Base-by-base conservation (phyloP, 768 basidiomycete species). In the Glaciozyma antarctica region DNA sequence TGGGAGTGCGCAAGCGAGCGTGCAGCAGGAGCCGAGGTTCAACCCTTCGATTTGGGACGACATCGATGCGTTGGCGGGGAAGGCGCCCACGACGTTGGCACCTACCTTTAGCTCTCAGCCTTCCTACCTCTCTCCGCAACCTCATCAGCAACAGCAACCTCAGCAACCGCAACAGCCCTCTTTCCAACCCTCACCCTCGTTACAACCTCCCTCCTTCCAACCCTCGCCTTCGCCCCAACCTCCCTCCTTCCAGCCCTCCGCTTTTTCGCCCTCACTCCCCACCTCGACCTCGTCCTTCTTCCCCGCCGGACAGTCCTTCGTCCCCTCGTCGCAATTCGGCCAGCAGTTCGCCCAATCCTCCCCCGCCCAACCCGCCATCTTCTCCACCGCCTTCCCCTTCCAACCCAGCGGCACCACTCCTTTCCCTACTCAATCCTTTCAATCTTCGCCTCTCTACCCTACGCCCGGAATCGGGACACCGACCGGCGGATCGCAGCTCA, bases 261-360 rank as follows among this genome's bases (percentile, higher is more conserved):
- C 57, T 21, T n/a, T 15, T 32, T 49, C 66, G 7, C 53, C 65
- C 19, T 16, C 58, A 15, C 32, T 59, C 58, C 17, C 24, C 21
- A 54, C 60, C 17, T 34, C 64, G 9, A 28, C 66, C 21, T 59
- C 64, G 5, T 28, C 68, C 12, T 34, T 69, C 3, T 24, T 24
- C 57, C 24, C 58, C 60, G 30, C 58, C 62, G 30, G 55, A 52
- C 43, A 12, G 52, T 45, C 48, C 44, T 69, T 69, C 60, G 60
- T 63, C 17, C 68, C 68, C 7, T 63, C 68, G 26, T 63, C 62
- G 1, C n/a, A 62, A 2, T 69, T 69, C 49, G 67, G 67, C 0
- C 67, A 65, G 24, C 60, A 64, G 17, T 41, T 69, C 51, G 62
- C 59, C 19, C 47, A 54, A 24, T 56, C 60, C 51, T 21, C 45